Evolutionary conservation across 305 asterid genomes (phyloP).

Genomic region (Rubia peregrina): DNA sequence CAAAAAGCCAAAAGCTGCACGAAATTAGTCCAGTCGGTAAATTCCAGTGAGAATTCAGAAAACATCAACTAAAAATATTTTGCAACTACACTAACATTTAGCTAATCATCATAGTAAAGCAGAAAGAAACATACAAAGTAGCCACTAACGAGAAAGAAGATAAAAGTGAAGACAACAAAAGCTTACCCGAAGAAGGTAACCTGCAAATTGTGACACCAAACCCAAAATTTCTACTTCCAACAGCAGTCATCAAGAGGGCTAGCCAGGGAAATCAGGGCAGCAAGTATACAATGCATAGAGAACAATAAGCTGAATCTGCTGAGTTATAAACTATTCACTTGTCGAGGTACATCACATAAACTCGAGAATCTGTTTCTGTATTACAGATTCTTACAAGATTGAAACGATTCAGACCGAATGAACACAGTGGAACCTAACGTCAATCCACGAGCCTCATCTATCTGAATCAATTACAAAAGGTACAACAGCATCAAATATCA

Average conservation of each 20-base stretch:
- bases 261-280: background rate
- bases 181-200: background rate
- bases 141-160: background rate
- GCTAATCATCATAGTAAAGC: background rate
- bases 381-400: background rate
- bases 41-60: background rate
- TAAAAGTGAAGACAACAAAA: background rate
- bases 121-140: background rate
- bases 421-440: no score
- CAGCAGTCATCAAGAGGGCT: background rate
- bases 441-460: background rate
- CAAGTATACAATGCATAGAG: background rate
- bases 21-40: background rate
- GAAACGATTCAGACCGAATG: background rate
- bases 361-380: background rate
- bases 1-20: background rate
- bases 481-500: background rate
- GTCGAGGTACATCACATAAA: background rate
- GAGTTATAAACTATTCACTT: background rate
- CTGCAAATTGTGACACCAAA: background rate
- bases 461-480: background rate
- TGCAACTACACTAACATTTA: background rate
- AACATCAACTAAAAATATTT: background rate
- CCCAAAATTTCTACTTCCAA: background rate
- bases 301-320: background rate